phyloP scores from a whole-genome alignment of 2,329 filamentous ascomycete species.

The Venturia aucupariae region DNA sequence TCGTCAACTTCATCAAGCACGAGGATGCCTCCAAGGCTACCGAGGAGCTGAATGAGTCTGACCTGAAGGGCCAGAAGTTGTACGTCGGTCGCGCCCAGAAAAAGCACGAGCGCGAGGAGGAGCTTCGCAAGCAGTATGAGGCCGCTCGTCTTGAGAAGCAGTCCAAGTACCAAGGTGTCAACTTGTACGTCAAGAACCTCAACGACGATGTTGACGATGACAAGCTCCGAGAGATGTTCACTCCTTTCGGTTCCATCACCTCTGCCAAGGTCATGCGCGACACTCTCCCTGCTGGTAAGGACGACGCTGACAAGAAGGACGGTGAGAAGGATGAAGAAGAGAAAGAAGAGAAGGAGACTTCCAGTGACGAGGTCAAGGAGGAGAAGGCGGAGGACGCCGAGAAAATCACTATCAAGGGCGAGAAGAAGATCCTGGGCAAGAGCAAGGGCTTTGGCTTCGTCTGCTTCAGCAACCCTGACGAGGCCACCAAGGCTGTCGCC shows the following conservation, averaged over 20 bases:
- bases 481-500: conserved; percentile 96
- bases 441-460: conserved; percentile 99
- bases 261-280: conserved; percentile 99
- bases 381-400: conserved; percentile 36
- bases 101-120: conserved; percentile 99
- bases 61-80: conserved; percentile 88
- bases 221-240: conserved; percentile 89
- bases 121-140: conserved; percentile 97
- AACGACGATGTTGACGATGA: conserved; percentile 96
- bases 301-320: conserved; percentile 36
- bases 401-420: conserved; percentile 45
- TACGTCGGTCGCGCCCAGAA: conserved; percentile 99
- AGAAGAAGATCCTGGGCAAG: conserved; percentile 73
- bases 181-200: conserved; percentile 99
- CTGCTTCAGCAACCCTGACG: conserved; percentile 98
- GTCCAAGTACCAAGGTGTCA: conserved; percentile 98
- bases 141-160: conserved; percentile 96
- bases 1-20: conserved; percentile 92
- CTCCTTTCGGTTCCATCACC: conserved; percentile 86
- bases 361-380: conserved; percentile 50
- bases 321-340: conserved; percentile 40
- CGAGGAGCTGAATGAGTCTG: conserved; percentile 82
- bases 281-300: conserved; percentile 44
- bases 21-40: conserved; percentile 79
- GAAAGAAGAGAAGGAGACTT: conserved; percentile 43